These are phyloP conservation scores for Debaryomycetaceae sp. DNA, from an alignment of 1,139 yeast genomes.

Conservation along the genomic window DNA sequence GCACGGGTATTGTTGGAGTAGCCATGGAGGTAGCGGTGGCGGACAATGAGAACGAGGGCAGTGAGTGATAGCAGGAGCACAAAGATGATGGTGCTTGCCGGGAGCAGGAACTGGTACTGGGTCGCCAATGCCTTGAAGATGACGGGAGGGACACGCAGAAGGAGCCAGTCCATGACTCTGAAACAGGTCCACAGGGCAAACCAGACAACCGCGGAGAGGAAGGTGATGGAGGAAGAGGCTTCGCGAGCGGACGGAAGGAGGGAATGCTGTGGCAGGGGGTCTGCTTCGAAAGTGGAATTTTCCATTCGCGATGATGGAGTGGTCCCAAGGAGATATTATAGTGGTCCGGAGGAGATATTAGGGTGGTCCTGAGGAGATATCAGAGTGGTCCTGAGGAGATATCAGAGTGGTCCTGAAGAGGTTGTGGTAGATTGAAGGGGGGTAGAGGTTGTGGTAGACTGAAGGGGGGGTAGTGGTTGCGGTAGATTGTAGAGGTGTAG, in stretches of 20 bases:
- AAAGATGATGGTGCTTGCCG: constrained; percentile 22
- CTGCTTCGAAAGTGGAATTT: background rate
- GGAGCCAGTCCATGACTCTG: constrained; percentile 9
- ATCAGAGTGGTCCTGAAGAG: too few relatives aligned
- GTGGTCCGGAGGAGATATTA: too few relatives aligned
- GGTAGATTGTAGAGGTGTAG: too few relatives aligned
- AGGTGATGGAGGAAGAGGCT: constrained; percentile 1
- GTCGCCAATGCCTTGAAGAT: constrained; percentile 16
- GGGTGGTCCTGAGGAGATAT: too few relatives aligned
- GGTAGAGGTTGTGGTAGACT: too few relatives aligned
- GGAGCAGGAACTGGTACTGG: constrained; percentile 22
- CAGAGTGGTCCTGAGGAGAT: too few relatives aligned
- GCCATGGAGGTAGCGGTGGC: constrained; percentile 29
- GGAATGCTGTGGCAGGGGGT: background rate
- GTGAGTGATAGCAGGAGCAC: constrained; percentile 4
- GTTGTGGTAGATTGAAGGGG: too few relatives aligned
- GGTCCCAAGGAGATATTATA: too few relatives aligned
- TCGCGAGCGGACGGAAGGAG: constrained; percentile 1
- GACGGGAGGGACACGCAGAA: constrained; percentile 13
- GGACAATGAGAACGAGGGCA: constrained; percentile 16
- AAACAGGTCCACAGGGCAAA: constrained; percentile 12
- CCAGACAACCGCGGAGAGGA: constrained; percentile 7
- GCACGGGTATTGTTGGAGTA: constrained; percentile 20
- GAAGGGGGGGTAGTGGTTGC: too few relatives aligned
- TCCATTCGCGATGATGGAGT: background rate